Base-by-base conservation (phyloP, 345 rosid species). In the Hibiscus syriacus region DNA sequence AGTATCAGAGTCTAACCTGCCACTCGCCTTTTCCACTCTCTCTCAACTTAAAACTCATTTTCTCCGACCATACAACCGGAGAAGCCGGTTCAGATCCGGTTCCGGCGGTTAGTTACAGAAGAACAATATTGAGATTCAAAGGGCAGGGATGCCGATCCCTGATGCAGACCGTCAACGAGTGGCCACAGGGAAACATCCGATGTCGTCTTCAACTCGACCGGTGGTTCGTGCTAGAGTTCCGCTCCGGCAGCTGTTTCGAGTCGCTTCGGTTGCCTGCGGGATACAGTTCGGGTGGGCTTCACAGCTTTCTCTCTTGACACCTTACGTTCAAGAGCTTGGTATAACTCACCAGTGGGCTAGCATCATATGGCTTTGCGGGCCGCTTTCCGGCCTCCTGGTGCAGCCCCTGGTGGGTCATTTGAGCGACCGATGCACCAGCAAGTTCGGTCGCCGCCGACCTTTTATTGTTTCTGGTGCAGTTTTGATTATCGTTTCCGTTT, bases 271-370 rank as follows among this genome's bases (percentile, higher is more conserved):
- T 16, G 93, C 98, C 0, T 85, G 97, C 32, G 99, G 99, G 16
- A 92, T 95, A 41, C 98, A 92, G 27, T 95, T 95, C 86, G 97
- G 99, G 0, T 94, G 98, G 99, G 98, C 99, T 1, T 79, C 91
- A 11, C 98, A 94, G 87, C 97, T 94, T 25, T 94, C 99, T 16
- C 81, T 94, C 22, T 83, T 91, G 41, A 91, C 98, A 0, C 98
- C 99, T 3, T 94, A 91, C 65, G 99, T 94, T 12, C 99, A 94
- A 69, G 96, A 89, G 92, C 88, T 94, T 6, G 99, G 99, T 66
- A 91, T 91, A 50, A 96, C 97, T 1, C 98, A 94, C 80, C 84
- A 88, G 49, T 94, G 96, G 99, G 92, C 99, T 20, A 94, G 99
- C 69, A 71, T 89, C 30, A 91, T 94, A 54, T 91, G 99, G 99